Conservation (phyloP, 768 basidiomycete species). For the Termitomyces sp. region DNA sequence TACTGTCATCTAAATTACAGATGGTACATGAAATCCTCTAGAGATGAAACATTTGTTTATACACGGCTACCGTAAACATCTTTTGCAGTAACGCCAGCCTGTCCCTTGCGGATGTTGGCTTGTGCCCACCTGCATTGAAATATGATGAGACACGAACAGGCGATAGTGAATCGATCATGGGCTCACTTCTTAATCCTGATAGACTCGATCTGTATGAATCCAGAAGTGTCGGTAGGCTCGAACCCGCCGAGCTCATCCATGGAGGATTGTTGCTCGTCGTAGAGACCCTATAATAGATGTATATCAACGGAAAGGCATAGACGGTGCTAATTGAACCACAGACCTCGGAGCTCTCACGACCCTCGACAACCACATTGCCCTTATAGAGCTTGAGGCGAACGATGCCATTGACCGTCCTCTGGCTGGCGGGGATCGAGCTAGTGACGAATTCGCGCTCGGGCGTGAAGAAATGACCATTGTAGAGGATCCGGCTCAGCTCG, state of each 20-base stretch:
- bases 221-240: constrained; percentile 91
- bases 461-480: constrained; percentile 99
- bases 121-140: constrained; percentile 71
- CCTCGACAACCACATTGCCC: constrained; percentile 94
- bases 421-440: constrained; percentile 87
- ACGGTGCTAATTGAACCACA: constrained; percentile 14
- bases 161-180: neutral
- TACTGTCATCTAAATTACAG: neutral
- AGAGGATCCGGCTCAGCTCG: constrained; percentile 85
- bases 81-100: constrained; percentile 69
- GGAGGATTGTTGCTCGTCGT: constrained; percentile 92
- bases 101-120: constrained; percentile 81
- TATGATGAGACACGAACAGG: constrained; percentile 2
- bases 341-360: constrained; percentile 84
- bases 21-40: neutral
- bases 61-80: constrained; percentile 76
- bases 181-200: constrained; percentile 96
- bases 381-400: constrained; percentile 92
- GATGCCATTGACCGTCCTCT: constrained; percentile 93
- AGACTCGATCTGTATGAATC: constrained; percentile 96
- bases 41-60: constrained; percentile 17
- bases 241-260: constrained; percentile 99
- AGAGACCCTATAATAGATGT: constrained; percentile 61
- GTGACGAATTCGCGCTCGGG: constrained; percentile 96
- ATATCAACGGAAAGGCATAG: neutral